Conservation (phyloP, 2,329 filamentous ascomycete species). For the Pseudogymnoascus destructans region DNA sequence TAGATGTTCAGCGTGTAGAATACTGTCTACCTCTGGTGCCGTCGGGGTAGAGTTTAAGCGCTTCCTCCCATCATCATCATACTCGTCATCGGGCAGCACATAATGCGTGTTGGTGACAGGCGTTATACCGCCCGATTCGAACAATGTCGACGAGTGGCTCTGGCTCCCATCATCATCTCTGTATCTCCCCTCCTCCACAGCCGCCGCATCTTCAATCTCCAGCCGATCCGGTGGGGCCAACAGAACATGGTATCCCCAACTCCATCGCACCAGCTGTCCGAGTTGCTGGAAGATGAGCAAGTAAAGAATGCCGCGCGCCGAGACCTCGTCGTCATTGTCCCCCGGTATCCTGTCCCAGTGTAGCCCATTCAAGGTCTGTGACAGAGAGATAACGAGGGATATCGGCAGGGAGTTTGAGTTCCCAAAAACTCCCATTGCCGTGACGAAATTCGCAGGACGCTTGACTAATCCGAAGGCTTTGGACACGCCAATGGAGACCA, state of each 20-base stretch:
- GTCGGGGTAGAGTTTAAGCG: slow-evolving; percentile 23
- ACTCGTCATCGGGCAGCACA: slow-evolving; percentile 28
- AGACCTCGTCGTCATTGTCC: slow-evolving; percentile 92
- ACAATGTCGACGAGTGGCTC: slow-evolving; percentile 16
- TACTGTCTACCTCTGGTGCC: background rate
- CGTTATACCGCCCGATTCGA: slow-evolving; percentile 25
- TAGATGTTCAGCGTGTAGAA: slow-evolving; percentile 24
- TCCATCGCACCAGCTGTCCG: slow-evolving; percentile 90
- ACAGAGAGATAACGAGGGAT: slow-evolving; percentile 85
- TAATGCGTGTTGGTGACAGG: slow-evolving; percentile 23
- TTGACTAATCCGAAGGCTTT: slow-evolving; percentile 69
- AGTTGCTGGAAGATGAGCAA: slow-evolving; percentile 95
- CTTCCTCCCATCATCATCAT: slow-evolving; percentile 26
- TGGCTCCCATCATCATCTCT: slow-evolving; percentile 35
- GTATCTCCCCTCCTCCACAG: slow-evolving; percentile 40
- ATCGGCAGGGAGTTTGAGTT: slow-evolving; percentile 98
- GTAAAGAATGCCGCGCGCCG: slow-evolving; percentile 85
- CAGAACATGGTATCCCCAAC: slow-evolving; percentile 92
- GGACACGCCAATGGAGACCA: slow-evolving; percentile 57
- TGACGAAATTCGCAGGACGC: slow-evolving; percentile 83
- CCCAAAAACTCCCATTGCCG: slow-evolving; percentile 94
- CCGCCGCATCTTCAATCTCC: slow-evolving; percentile 35
- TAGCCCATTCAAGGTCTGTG: slow-evolving; percentile 78
- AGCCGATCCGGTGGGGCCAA: slow-evolving; percentile 69
- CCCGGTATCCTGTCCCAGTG: slow-evolving; percentile 87